Evolutionary conservation across 768 basidiomycete genomes (phyloP).

Genomic region (Leccinum fibrillosum): DNA sequence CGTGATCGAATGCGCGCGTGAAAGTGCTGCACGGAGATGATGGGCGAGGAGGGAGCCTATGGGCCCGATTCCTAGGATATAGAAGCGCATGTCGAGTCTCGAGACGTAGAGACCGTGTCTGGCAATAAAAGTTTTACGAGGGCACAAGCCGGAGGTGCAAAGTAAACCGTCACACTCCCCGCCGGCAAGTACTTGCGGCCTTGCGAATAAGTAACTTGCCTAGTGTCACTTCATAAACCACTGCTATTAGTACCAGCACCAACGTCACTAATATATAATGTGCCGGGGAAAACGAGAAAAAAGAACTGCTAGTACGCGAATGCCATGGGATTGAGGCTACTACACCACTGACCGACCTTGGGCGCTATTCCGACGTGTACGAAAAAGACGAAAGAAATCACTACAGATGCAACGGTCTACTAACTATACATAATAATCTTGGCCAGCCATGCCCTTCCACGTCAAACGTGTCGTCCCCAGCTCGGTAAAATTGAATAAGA

Average conservation of each 20-base stretch:
- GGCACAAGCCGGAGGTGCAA: background rate
- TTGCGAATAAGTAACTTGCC: too few species aligned
- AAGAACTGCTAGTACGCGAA: background rate
- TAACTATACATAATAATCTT: conserved; percentile 3
- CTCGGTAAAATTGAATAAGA: conserved; percentile 14
- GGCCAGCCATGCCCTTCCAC: background rate
- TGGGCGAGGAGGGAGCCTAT: conserved; percentile 81
- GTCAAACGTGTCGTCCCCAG: conserved; percentile 9
- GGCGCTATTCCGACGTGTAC: conserved; percentile 1
- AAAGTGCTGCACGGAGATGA: conserved; percentile 65
- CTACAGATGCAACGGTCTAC: too few species aligned
- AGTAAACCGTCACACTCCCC: background rate
- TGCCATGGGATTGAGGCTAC: background rate
- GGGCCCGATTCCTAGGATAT: conserved; percentile 72
- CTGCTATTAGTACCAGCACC: background rate
- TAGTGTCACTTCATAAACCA: background rate
- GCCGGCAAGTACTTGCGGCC: background rate
- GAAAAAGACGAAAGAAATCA: too few species aligned
- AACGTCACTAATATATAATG: background rate
- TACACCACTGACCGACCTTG: background rate
- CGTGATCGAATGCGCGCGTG: conserved; percentile 50
- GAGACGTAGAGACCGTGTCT: background rate
- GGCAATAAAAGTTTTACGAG: background rate
- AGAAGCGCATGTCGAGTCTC: conserved; percentile 39
- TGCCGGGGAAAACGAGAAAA: background rate